Conservation (phyloP, 2,329 filamentous ascomycete genomes). For the Zymoseptoria ardabiliae region DNA sequence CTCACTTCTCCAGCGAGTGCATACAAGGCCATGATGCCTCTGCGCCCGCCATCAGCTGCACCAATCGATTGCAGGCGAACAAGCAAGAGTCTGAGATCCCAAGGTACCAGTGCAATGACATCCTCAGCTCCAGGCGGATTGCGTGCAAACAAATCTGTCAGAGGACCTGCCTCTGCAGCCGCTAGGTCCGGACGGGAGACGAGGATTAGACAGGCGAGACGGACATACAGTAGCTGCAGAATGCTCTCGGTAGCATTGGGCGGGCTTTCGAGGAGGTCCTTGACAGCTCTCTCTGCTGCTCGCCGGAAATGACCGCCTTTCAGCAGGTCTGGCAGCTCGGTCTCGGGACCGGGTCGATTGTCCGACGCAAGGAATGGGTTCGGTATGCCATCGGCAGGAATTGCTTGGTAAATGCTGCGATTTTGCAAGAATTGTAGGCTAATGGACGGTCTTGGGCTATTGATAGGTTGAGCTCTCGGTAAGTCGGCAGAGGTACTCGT, state of each 20-base stretch:
- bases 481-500: background rate
- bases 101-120: slow-evolving; percentile 66
- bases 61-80: slow-evolving; percentile 80
- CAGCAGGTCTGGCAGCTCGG: slow-evolving; percentile 62
- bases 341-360: slow-evolving; percentile 55
- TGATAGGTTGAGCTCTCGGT: background rate
- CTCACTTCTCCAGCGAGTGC: slow-evolving; percentile 53
- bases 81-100: slow-evolving; percentile 75
- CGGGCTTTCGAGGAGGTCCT: slow-evolving; percentile 36
- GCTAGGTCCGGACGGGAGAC: slow-evolving; percentile 56
- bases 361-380: slow-evolving; percentile 62
- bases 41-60: slow-evolving; percentile 72
- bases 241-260: slow-evolving; percentile 58
- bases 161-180: slow-evolving; percentile 54
- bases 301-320: slow-evolving; percentile 68
- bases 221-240: slow-evolving; percentile 70
- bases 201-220: slow-evolving; percentile 73
- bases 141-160: slow-evolving; percentile 48
- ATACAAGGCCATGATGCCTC: slow-evolving; percentile 84
- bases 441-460: slow-evolving; percentile 34
- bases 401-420: slow-evolving; percentile 73
- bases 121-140: slow-evolving; percentile 45
- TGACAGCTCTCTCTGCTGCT: slow-evolving; percentile 36
- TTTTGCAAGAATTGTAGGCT: slow-evolving; percentile 76
- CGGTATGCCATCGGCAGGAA: slow-evolving; percentile 57